Base-by-base conservation (phyloP, 1,284 basidiomycete species). In the Marasmius sp. region DNA sequence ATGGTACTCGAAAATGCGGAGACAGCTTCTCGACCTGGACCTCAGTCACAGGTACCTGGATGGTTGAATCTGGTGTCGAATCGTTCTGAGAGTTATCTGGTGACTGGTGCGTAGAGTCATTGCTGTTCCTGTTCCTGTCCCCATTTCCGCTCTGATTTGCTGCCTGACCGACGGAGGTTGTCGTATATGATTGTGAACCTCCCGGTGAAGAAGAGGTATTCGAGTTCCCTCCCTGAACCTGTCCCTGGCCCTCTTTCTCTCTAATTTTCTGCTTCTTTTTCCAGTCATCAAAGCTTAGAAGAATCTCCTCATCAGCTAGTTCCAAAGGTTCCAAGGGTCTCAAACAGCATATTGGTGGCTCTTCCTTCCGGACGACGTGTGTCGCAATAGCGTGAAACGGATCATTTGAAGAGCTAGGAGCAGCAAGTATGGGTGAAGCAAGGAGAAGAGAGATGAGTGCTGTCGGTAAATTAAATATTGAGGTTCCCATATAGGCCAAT, bases 221-320 rank as follows among this genome's bases (percentile, higher is more conserved):
- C 69, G 50, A 70, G 75, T 60, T 61, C 1, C 37, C 52, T 52
- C 48, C 56, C 66, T 62, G 64, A 53, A 27, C 27, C 5, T 27
- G 27, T 27, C 27, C 27, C 27, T 27, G 27, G 27, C 27, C 27
- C 27, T 27, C 27, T 27, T 6, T 75, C 41, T 64, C 68, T 56
- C 78, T 76, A 39, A 11, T 20, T 43, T 79, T 68, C 60, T 88
- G 87, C 61, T 85, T 89, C 50, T 84, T 83, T 74, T 95, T 95
- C 94, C 94, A 96, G 64, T 96, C 94, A 69, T 95, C 92, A 70
- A 97, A 97, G 0, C 91, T 91, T 22, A 94, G 83, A 36, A 95
- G 78, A 2, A 87, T 73, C 55, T 86, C 85, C 57, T 87, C 85
- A 58, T 91, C 88, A 41, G 78, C 75, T 6, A 81, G 71, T 60